Evolutionary conservation across 2,329 filamentous ascomycete genomes (phyloP), one percentile per base, ranked within the genome.

Genomic region (Aureobasidium sp.): DNA sequence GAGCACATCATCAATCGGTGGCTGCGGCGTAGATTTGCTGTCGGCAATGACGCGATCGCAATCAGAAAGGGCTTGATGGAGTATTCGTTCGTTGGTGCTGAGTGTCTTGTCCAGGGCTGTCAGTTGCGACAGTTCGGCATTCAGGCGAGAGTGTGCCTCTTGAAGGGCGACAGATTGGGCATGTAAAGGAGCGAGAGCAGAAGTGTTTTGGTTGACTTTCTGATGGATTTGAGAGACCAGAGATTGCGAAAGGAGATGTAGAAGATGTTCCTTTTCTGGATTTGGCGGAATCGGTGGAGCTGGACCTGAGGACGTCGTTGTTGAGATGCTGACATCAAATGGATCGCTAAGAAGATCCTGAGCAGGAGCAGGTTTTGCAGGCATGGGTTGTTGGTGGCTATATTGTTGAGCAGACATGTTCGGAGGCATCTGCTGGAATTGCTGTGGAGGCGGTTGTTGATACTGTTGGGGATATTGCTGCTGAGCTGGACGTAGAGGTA

Each of bases 251-350:
- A 97, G 82, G 48, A 91, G 88, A 59, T 83, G 82, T 3, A 96
- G 81, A 17, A 97, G 83, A 22, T 89, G 87, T 73, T 97, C 91
- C 72, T 96, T 97, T 75, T 97, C 91, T 0, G 94, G 94, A 70
- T 99, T 99, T 0, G 91, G 92, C 0, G 94, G 93, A 36, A 97
- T 91, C 0, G 93, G 92, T 0, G 94, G 93, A 0, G 91, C 85
- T 6, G 87, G 81, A 8, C 85, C 72, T 25, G 81, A 77, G 31
- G 68, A 55, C 76, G 82, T 29, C 74, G 80, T 29, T 8, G 78
- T 78, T 12, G 83, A 82, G 5, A 86, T 74, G 25, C 83, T 79
- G 6, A 85, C 76, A 64, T 86, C 82, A 61, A 87, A 84, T 0
- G 84, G 82, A 22, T 84, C 85, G 37, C 84, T 83, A 59, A 89